Percentiles rank a stretch among this genome's conserved stretches.
These are phyloP conservation scores for Fraxinus sp. DNA, from an alignment of 305 asterid genomes.

Conservation along the genomic window DNA sequence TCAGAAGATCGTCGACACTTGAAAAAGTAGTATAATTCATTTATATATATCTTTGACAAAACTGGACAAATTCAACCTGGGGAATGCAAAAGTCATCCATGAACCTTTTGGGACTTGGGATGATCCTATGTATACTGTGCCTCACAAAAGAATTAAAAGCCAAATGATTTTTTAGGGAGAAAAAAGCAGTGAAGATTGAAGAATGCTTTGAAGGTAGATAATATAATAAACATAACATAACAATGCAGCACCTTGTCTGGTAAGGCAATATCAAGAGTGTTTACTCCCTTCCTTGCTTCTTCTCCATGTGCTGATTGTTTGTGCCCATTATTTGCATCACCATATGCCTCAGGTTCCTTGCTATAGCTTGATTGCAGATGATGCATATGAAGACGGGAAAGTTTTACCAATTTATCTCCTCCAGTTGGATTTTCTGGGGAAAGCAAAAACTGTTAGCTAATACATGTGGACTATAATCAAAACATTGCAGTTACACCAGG, in stretches of 20 bases:
- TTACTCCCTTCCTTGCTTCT: slow-evolving; percentile 38
- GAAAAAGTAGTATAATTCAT: not conserved
- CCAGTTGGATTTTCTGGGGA: slow-evolving; percentile 28
- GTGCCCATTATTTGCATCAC: slow-evolving; percentile 33
- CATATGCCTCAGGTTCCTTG: slow-evolving; percentile 40
- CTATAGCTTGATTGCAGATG: slow-evolving; percentile 37
- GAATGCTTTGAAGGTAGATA: not conserved
- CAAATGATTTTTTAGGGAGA: not conserved
- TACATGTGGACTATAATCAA: not conserved
- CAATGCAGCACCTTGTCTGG: slow-evolving; percentile 53
- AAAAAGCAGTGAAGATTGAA: not conserved
- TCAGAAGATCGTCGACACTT: not conserved
- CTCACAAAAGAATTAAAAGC: not conserved
- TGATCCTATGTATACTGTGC: not conserved
- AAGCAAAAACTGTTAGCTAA: slow-evolving; percentile 23
- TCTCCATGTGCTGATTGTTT: slow-evolving; percentile 37
- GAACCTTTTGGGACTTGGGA: not conserved
- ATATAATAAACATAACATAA: not conserved
- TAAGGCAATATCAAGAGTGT: slow-evolving; percentile 35
- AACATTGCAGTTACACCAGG: slow-evolving; percentile 1
- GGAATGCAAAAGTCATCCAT: not conserved
- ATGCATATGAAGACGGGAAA: slow-evolving; percentile 33
- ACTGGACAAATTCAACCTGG: not conserved
- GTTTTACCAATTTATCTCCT: slow-evolving; percentile 42
- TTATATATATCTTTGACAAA: not conserved